phyloP scores from a whole-genome alignment of 345 rosid species.

The Orychophragmus violaceus region DNA sequence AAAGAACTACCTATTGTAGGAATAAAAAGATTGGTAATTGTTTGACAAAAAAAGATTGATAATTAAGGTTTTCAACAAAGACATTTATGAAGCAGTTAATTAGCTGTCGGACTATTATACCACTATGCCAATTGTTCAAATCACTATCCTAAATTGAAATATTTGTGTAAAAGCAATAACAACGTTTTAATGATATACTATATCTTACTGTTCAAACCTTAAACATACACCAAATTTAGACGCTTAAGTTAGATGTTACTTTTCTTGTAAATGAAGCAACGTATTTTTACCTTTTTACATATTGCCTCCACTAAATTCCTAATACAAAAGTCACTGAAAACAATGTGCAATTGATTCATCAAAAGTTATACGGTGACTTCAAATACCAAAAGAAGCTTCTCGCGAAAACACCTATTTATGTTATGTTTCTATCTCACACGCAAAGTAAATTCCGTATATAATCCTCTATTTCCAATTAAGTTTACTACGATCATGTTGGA shows the following conservation, averaged over 20 bases:
- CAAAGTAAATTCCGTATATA: constrained; percentile 5
- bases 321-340: constrained; percentile 21
- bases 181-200: not conserved
- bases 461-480: not conserved
- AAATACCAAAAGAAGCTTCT: not conserved
- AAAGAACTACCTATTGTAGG: no score
- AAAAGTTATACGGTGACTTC: not conserved
- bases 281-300: no score
- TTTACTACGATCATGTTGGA: not conserved
- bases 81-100: not conserved
- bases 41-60: not conserved
- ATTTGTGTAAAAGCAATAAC: not conserved
- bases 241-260: no score
- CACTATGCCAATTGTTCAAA: not conserved
- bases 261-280: no score
- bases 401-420: not conserved
- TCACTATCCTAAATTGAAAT: not conserved
- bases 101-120: not conserved
- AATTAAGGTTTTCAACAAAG: not conserved
- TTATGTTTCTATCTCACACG: constrained; percentile 19
- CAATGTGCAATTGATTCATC: constrained; percentile 11
- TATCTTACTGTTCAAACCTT: no score
- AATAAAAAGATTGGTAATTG: no score
- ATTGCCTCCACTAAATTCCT: no score
- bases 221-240: no score